Evolutionary conservation across 345 rosid genomes (phyloP).

Genomic region (Dovyalis caffra): DNA sequence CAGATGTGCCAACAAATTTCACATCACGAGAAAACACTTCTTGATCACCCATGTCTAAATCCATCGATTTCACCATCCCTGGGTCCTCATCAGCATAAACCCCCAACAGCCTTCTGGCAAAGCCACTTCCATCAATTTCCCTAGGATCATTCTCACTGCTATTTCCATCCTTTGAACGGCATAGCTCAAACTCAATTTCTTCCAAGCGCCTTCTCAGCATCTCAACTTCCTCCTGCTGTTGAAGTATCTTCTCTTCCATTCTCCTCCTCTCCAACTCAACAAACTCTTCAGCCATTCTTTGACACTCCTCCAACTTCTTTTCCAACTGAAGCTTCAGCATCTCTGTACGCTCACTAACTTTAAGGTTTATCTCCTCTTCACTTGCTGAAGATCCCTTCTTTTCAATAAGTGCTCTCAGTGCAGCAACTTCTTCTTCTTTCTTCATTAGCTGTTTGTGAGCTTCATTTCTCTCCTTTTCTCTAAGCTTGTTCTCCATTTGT

Average conservation of each 20-base stretch:
- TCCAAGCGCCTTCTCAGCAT: constrained; percentile 71
- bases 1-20: constrained; percentile 27
- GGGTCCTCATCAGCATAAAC: constrained; percentile 71
- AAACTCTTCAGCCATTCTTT: constrained; percentile 79
- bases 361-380: constrained; percentile 73
- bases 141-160: constrained; percentile 30
- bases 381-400: constrained; percentile 48
- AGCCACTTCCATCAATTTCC: constrained; percentile 56
- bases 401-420: constrained; percentile 51
- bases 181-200: constrained; percentile 67
- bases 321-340: constrained; percentile 58
- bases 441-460: constrained; percentile 65
- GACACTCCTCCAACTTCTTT: constrained; percentile 72
- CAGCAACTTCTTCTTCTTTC: constrained; percentile 83
- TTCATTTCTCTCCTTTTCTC: constrained; percentile 75
- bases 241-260: constrained; percentile 88
- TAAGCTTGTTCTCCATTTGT: constrained; percentile 78
- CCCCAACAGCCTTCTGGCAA: constrained; percentile 65
- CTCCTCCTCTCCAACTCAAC: constrained; percentile 86
- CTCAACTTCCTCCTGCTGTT: constrained; percentile 88
- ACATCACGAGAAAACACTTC: constrained; percentile 51
- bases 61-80: constrained; percentile 99
- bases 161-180: constrained; percentile 35
- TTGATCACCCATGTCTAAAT: constrained; percentile 81
- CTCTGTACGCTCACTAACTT: constrained; percentile 63